Percentiles rank a stretch among this genome's conserved stretches.
Conservation (phyloP, 331 rosid species). For the Pyracantha coccinea region DNA sequence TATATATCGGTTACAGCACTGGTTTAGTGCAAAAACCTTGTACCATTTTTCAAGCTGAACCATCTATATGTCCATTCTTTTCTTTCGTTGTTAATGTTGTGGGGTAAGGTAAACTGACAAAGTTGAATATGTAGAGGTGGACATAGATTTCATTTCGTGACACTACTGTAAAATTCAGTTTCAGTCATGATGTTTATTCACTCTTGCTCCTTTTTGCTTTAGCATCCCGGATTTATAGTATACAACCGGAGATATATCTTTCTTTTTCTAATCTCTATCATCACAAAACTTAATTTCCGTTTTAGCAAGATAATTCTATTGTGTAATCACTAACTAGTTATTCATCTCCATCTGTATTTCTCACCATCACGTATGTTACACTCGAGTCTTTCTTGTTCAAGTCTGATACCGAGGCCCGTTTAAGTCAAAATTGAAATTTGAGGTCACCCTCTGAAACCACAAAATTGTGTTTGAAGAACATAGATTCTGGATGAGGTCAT, state of each 20-base stretch:
- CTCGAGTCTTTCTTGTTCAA: background rate
- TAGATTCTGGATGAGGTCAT: constrained; percentile 58
- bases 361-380: background rate
- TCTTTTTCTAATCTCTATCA: background rate
- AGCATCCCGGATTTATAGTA: background rate
- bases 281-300: background rate
- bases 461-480: constrained; percentile 1
- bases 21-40: no score
- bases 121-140: no score
- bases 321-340: background rate
- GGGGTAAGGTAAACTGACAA: no score
- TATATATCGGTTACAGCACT: no score
- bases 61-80: no score
- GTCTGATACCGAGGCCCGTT: background rate
- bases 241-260: background rate
- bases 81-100: no score
- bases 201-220: background rate
- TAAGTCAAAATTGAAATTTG: background rate
- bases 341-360: background rate
- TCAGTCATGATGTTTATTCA: no score
- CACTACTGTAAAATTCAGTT: no score
- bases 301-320: background rate
- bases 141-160: no score
- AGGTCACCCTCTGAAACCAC: background rate
- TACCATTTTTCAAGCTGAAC: no score